These are phyloP conservation scores for Prasinococcaceae sp. DNA, from an alignment of 139 green algal genomes.

Conservation along the genomic window DNA sequence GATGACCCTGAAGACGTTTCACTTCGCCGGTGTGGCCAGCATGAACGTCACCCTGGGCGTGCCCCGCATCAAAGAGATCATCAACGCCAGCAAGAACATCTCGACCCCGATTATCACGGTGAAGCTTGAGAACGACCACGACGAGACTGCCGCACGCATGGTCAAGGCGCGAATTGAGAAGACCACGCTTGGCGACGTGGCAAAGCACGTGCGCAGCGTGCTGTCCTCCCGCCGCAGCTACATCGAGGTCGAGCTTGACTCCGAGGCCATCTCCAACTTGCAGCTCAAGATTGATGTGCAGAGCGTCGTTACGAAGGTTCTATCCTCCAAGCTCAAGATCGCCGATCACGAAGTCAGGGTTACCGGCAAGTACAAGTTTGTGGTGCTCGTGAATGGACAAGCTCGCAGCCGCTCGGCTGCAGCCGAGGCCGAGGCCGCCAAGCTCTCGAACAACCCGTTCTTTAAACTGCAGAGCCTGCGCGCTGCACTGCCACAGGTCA, in stretches of 20 bases:
- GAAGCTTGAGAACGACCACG: slow-evolving; percentile 41
- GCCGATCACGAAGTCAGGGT: no score
- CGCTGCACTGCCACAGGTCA: slow-evolving; percentile 43
- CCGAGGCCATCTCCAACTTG: slow-evolving; percentile 37
- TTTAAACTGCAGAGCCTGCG: slow-evolving; percentile 32
- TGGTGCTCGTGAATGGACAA: no score
- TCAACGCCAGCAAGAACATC: slow-evolving; percentile 91
- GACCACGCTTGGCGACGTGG: slow-evolving; percentile 64
- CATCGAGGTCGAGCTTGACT: slow-evolving; percentile 48
- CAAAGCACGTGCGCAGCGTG: slow-evolving; percentile 33
- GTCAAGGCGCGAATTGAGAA: slow-evolving; percentile 83
- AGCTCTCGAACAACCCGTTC: background rate
- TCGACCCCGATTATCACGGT: slow-evolving; percentile 89
- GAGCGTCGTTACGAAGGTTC: no score
- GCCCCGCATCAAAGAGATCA: slow-evolving; percentile 98
- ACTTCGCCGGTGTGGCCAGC: slow-evolving; percentile 91
- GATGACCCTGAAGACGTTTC: slow-evolving; percentile 99
- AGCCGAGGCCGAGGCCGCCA: no score
- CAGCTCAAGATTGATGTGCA: slow-evolving; percentile 56
- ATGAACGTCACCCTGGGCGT: slow-evolving; percentile 98
- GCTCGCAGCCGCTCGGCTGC: no score
- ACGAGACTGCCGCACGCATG: slow-evolving; percentile 60
- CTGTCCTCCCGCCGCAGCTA: slow-evolving; percentile 25
- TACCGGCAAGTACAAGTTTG: no score
- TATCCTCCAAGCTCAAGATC: slow-evolving; percentile 33